Base-by-base conservation (phyloP, 176 grass and related monocot species). In the Puya raimondii region DNA sequence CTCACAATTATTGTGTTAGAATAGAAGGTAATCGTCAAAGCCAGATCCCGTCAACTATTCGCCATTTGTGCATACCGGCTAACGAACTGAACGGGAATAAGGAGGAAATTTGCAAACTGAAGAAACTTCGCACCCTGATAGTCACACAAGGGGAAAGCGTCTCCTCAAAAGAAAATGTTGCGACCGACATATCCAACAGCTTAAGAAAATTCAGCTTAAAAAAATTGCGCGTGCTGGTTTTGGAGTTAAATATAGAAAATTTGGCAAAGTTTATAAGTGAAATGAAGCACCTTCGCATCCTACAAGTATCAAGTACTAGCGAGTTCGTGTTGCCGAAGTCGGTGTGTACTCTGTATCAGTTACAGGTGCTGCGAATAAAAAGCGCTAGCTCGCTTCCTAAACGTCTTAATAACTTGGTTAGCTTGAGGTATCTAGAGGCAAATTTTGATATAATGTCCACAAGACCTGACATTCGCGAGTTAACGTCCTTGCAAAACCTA, bases 281-380 rank as follows among this genome's bases (percentile, higher is more conserved):
- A 23, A 58, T 72, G 23, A 74, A 67, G n/a, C 70, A 80, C 57
- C 70, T 80, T 8, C 53, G 51, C 1, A 58, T 51, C 42, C 47
- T 75, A 50, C 57, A 69, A 13, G 20, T 81, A 2, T 21, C 49
- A 3, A 1, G 9, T 23, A 75, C 71, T 67, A 42, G 47, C 27
- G 49, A 70, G 23, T 26, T 23, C 4, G 47, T 70, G 22, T 70
- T 81, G 50, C 72, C 79, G 23, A n/a, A 27, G 48, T 81, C 66
- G 5, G 59, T 81, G 25, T 63, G 71, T 18, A 81, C 51, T 10
- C 72, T 81, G 49, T 81, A 76, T 13, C 64, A 81, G 22, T 70
- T 81, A 68, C 65, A 76, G 70, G 4, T 76, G 29, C 47, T 81
- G 47, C 29, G 29, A 47, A 16, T 76, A 17, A 16, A 23, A 1